These are phyloP conservation scores for Mycena leptocephala DNA, from an alignment of 768 basidiomycete genomes.

Conservation along the genomic window DNA sequence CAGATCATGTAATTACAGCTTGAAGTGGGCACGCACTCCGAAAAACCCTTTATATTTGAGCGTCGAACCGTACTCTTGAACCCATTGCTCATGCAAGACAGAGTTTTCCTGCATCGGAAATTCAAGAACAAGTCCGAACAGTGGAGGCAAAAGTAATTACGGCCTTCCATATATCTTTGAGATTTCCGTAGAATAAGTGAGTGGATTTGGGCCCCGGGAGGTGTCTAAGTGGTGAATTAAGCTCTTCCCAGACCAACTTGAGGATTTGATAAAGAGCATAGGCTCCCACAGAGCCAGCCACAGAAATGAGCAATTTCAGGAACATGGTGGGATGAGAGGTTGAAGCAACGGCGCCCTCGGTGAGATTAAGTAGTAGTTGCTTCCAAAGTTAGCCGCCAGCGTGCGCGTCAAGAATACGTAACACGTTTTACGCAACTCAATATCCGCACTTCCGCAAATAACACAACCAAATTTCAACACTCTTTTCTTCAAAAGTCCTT, in stretches of 20 bases:
- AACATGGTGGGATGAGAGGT: conserved; percentile 1
- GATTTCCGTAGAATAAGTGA: conserved; percentile 27
- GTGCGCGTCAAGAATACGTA: no score
- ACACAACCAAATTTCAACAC: not conserved
- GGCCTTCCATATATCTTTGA: conserved; percentile 21
- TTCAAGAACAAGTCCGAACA: not conserved
- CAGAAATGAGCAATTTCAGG: not conserved
- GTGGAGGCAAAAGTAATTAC: not conserved
- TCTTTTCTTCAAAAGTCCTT: no score
- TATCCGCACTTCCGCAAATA: not conserved
- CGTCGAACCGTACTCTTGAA: conserved; percentile 27
- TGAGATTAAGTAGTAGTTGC: no score
- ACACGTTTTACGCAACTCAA: no score
- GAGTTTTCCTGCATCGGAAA: conserved; percentile 12
- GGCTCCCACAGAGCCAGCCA: conserved; percentile 10
- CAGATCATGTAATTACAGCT: not conserved
- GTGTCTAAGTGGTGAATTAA: conserved; percentile 12
- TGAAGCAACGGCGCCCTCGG: not conserved
- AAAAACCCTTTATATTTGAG: conserved; percentile 20
- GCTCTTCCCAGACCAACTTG: conserved; percentile 10
- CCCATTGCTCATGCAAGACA: conserved; percentile 26
- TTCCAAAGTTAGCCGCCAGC: no score
- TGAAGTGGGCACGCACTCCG: not conserved
- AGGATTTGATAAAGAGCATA: conserved; percentile 18
- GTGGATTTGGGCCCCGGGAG: conserved; percentile 30